phyloP scores from a whole-genome alignment of 768 basidiomycete genomes.

The Paxillus rubicundulus region DNA sequence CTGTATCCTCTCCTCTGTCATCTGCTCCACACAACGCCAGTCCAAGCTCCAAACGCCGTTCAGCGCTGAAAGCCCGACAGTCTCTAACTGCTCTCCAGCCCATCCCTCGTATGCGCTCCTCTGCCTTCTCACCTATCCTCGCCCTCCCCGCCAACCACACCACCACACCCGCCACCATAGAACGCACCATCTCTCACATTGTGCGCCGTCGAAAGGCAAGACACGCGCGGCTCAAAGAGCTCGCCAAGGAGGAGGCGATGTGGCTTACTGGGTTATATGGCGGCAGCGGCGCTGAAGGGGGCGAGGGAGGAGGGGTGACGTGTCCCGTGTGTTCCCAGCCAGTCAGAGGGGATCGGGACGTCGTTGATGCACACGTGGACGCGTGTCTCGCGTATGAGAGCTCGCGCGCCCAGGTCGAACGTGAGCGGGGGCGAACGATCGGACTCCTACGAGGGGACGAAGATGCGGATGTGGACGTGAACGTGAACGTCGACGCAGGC shows the following conservation, averaged over 20 bases:
- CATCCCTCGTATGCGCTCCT: constrained; percentile 24
- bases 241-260: constrained; percentile 59
- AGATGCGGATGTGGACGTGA: constrained; percentile 31
- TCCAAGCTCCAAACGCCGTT: constrained; percentile 33
- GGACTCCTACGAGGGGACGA: constrained; percentile 34
- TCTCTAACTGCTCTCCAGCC: constrained; percentile 32
- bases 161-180: constrained; percentile 34
- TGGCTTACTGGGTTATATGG: constrained; percentile 15
- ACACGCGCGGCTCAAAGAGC: constrained; percentile 62
- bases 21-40: constrained; percentile 18
- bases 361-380: constrained; percentile 79
- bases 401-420: constrained; percentile 36
- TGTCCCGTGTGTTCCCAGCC: constrained; percentile 68
- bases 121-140: constrained; percentile 14
- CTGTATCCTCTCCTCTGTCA: constrained; percentile 26
- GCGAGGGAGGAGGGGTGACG: constrained; percentile 42
- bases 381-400: constrained; percentile 65
- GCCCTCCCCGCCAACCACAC: constrained; percentile 15
- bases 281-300: constrained; percentile 33
- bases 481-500: constrained; percentile 31
- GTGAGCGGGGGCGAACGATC: constrained; percentile 20
- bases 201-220: constrained; percentile 69
- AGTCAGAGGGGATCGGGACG: constrained; percentile 66
- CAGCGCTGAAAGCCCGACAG: constrained; percentile 44
- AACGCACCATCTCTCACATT: constrained; percentile 59